phyloP scores from a whole-genome alignment of 306 rosid genomes.

The Cucurbita moschata region DNA sequence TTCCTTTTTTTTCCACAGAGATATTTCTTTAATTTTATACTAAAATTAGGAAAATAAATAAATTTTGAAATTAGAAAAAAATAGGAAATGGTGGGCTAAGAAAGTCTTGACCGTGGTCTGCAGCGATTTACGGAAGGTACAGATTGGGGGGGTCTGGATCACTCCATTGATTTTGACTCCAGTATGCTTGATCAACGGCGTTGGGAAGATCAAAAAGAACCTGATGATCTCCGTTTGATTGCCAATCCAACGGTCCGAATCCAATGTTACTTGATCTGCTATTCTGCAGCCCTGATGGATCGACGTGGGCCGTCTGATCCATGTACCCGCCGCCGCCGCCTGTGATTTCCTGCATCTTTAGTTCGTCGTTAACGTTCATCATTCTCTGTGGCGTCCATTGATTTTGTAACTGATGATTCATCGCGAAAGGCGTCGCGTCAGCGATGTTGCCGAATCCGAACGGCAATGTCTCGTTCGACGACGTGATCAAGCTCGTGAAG shows the following conservation, averaged over 20 bases:
- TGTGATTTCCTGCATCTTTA: constrained; percentile 38
- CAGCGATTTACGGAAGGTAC: constrained; percentile 64
- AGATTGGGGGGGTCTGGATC: constrained; percentile 56
- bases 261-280: constrained; percentile 27
- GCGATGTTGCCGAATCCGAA: constrained; percentile 30
- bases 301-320: constrained; percentile 37
- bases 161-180: constrained; percentile 76
- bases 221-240: constrained; percentile 40
- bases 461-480: constrained; percentile 32
- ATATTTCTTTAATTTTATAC: neutral
- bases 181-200: constrained; percentile 78
- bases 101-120: neutral
- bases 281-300: constrained; percentile 32
- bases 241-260: constrained; percentile 85
- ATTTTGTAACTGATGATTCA: constrained; percentile 8
- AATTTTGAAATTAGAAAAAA: neutral
- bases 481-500: constrained; percentile 50
- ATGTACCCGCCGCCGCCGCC: constrained; percentile 15
- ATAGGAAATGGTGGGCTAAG: neutral
- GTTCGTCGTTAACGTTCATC: constrained; percentile 16
- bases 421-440: constrained; percentile 41
- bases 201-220: constrained; percentile 71
- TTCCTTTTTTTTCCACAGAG: neutral
- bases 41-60: neutral
- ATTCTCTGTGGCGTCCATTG: constrained; percentile 32